These are phyloP conservation scores for Malus hybrid DNA, from an alignment of 331 rosid species.

Conservation along the genomic window DNA sequence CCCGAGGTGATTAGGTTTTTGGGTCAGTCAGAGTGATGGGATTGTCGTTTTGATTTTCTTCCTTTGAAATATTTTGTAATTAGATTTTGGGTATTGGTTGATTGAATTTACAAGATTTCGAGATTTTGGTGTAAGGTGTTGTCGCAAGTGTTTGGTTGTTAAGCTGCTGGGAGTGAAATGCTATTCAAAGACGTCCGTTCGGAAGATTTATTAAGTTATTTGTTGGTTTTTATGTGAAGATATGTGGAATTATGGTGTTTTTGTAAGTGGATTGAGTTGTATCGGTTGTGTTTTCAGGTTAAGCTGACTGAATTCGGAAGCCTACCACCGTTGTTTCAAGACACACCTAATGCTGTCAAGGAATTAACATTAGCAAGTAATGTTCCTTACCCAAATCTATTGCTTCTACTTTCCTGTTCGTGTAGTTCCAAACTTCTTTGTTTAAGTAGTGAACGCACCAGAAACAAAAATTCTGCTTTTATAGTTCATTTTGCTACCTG, in stretches of 20 bases:
- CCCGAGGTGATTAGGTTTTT: neutral
- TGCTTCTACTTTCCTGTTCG: neutral
- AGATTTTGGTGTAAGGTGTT: neutral
- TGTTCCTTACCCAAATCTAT: slow-evolving; percentile 12
- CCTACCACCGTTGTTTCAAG: slow-evolving; percentile 88
- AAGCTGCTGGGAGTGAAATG: neutral
- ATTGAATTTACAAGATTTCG: neutral
- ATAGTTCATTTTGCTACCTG: neutral
- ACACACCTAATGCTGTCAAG: slow-evolving; percentile 58
- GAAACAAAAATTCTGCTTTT: neutral
- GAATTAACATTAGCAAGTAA: slow-evolving; percentile 88
- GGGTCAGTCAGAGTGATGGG: neutral
- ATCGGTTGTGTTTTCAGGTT: slow-evolving; percentile 41
- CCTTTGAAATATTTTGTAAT: neutral
- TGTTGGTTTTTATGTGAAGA: neutral
- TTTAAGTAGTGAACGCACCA: neutral
- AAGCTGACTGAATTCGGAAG: slow-evolving; percentile 69
- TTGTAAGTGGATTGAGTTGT: neutral
- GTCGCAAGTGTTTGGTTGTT: neutral
- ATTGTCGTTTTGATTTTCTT: neutral
- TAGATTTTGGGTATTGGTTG: neutral
- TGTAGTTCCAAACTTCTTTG: neutral
- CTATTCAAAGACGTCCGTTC: neutral
- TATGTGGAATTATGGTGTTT: neutral
- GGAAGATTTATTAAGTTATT: neutral